A percentile compares a stretch with the other conserved stretches of the same genome.
Evolutionary conservation across 805 yeast genomes (phyloP).

Genomic region (Naumovozyma baii): DNA sequence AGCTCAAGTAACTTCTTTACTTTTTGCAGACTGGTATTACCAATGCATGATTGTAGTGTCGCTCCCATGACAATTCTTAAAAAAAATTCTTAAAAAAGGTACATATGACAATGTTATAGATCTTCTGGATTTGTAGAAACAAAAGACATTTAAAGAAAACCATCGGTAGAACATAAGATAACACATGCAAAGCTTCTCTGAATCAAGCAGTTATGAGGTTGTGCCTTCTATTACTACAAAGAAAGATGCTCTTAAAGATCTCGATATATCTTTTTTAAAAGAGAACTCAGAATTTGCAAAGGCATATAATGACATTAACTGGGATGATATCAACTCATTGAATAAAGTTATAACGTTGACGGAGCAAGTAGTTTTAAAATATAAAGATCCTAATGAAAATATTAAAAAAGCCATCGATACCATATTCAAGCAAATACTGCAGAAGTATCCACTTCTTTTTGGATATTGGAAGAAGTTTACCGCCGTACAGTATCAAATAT

Average conservation of each 20-base stretch:
- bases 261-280: conserved; percentile 22
- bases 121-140: too few species aligned
- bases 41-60: too few species aligned
- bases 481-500: conserved; percentile 44
- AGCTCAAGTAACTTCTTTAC: too few species aligned
- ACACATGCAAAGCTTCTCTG: neutral
- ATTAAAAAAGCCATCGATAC: conserved; percentile 25
- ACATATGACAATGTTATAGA: too few species aligned
- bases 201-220: neutral
- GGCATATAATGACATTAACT: conserved; percentile 15
- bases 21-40: too few species aligned
- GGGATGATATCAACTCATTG: conserved; percentile 34
- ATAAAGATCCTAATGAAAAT: conserved; percentile 26
- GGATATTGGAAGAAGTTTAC: conserved; percentile 57
- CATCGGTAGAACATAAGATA: neutral
- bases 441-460: conserved; percentile 47
- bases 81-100: too few species aligned
- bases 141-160: too few species aligned
- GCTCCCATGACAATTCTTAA: too few species aligned
- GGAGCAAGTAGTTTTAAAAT: conserved; percentile 28
- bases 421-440: conserved; percentile 37
- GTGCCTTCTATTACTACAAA: neutral
- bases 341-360: conserved; percentile 31
- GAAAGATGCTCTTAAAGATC: conserved; percentile 7
- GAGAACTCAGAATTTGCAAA: conserved; percentile 21